phyloP scores from a whole-genome alignment of 2,329 filamentous ascomycete species.

The Scedosporium boydii region DNA sequence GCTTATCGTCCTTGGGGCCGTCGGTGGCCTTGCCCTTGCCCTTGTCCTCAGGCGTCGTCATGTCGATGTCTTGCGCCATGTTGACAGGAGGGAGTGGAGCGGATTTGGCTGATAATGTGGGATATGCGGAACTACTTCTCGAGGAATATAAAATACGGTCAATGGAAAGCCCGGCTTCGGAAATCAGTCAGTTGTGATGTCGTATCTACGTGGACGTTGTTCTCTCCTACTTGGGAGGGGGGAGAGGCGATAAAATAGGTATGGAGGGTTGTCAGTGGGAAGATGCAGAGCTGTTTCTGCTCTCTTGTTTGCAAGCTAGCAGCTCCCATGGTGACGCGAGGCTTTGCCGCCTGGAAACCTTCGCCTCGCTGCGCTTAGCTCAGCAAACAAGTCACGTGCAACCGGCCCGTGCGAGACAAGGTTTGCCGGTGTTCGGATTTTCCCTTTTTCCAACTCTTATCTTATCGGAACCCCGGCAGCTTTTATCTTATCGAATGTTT shows the following conservation, averaged over 20 bases:
- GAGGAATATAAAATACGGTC: not conserved
- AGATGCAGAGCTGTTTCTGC: slow-evolving; percentile 1
- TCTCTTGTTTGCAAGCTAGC: slow-evolving; percentile 5
- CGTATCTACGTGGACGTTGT: not conserved
- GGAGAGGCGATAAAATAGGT: not conserved
- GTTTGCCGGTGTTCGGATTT: not conserved
- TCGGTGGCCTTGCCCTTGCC: slow-evolving; percentile 89
- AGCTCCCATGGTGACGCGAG: slow-evolving; percentile 22
- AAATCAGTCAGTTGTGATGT: not conserved
- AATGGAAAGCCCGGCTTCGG: not conserved
- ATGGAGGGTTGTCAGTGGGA: slow-evolving; percentile 5
- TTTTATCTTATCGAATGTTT: slow-evolving; percentile 5
- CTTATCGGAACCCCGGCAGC: not conserved
- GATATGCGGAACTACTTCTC: slow-evolving; percentile 13
- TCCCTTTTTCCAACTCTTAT: not conserved
- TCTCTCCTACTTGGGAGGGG: not conserved
- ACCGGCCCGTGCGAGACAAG: not conserved
- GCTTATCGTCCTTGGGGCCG: slow-evolving; percentile 60
- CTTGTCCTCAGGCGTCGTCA: slow-evolving; percentile 78
- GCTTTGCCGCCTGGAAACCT: slow-evolving; percentile 23
- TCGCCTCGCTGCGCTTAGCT: slow-evolving; percentile 3
- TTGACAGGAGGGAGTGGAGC: slow-evolving; percentile 25
- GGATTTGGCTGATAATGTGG: slow-evolving; percentile 16
- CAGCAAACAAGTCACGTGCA: slow-evolving; percentile 1
- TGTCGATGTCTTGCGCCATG: slow-evolving; percentile 93